A percentile compares a stretch with the other conserved stretches of the same genome.
Conservation (phyloP, 2,329 filamentous ascomycete genomes). For the Pseudocercospora fijiensis region DNA sequence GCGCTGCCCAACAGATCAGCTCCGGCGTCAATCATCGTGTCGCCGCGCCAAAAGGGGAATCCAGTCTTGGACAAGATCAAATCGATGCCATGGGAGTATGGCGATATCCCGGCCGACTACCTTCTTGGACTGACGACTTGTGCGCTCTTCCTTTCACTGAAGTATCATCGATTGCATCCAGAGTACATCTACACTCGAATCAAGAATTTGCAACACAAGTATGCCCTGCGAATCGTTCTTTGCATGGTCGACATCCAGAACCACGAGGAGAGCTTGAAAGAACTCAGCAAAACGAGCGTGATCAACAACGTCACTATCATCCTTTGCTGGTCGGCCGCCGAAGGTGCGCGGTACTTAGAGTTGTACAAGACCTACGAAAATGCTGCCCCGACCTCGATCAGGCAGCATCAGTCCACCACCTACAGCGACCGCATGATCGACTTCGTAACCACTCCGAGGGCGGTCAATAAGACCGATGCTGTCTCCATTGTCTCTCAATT, state of each 20-base stretch:
- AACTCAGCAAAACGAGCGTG: conserved; percentile 86
- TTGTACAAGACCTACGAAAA: conserved; percentile 94
- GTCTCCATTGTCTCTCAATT: conserved; percentile 88
- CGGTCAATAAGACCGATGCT: conserved; percentile 92
- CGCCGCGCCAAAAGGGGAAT: conserved; percentile 90
- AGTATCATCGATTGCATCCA: conserved; percentile 94
- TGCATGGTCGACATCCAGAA: conserved; percentile 94
- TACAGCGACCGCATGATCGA: conserved; percentile 88
- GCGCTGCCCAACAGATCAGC: conserved; percentile 66
- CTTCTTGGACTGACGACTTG: conserved; percentile 84
- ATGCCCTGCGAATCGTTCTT: conserved; percentile 80
- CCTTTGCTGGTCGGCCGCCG: conserved; percentile 89
- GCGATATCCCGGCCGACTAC: conserved; percentile 94
- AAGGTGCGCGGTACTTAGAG: conserved; percentile 91
- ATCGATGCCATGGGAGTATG: conserved; percentile 90
- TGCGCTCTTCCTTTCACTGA: conserved; percentile 87
- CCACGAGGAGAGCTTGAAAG: conserved; percentile 84
- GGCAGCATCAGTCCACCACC: conserved; percentile 75
- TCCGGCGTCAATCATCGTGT: conserved; percentile 82
- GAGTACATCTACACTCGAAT: conserved; percentile 98
- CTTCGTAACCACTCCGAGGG: conserved; percentile 85
- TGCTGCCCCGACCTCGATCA: conserved; percentile 76
- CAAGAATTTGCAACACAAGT: conserved; percentile 77
- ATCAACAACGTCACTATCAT: conserved; percentile 92
- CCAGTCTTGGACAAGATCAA: conserved; percentile 82